A percentile compares a stretch with the other conserved stretches of the same genome.
These are phyloP conservation scores for Microsporum audouinii DNA, from an alignment of 2,329 filamentous ascomycete species.

Conservation along the genomic window DNA sequence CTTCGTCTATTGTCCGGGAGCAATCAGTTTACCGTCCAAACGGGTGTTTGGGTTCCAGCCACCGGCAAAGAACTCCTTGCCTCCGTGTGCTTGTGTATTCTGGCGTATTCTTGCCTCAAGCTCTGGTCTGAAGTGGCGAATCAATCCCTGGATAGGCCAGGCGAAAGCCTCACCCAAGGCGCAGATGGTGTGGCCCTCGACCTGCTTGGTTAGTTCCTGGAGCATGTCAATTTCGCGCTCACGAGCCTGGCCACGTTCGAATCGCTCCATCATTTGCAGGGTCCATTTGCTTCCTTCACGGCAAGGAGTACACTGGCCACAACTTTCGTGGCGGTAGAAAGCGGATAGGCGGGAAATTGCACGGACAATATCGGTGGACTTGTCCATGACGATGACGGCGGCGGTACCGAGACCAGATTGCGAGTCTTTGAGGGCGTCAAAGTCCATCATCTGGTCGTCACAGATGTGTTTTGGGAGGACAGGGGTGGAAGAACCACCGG, in stretches of 20 bases:
- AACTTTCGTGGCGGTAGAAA: slow-evolving; percentile 98
- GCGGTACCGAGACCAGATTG: slow-evolving; percentile 96
- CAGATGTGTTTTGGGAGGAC: slow-evolving; percentile 83
- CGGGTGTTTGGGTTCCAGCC: slow-evolving; percentile 70
- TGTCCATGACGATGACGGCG: slow-evolving; percentile 98
- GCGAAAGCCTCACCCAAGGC: slow-evolving; percentile 95
- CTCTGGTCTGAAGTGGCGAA: slow-evolving; percentile 95
- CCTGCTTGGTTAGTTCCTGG: slow-evolving; percentile 97
- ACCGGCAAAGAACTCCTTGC: slow-evolving; percentile 60
- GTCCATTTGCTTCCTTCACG: slow-evolving; percentile 99
- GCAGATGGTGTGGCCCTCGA: slow-evolving; percentile 98
- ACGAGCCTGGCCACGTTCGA: slow-evolving; percentile 80
- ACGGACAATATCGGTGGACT: slow-evolving; percentile 89
- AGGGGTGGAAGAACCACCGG: slow-evolving; percentile 90
- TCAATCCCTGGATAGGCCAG: slow-evolving; percentile 96
- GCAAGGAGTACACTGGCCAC: slow-evolving; percentile 98
- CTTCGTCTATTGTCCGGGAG: slow-evolving; percentile 66
- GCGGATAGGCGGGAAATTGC: slow-evolving; percentile 85
- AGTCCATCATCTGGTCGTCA: slow-evolving; percentile 97
- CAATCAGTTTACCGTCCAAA: slow-evolving; percentile 70
- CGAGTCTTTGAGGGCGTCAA: slow-evolving; percentile 93
- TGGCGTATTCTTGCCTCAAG: slow-evolving; percentile 81
- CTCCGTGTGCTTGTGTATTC: slow-evolving; percentile 58
- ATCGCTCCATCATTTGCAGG: slow-evolving; percentile 95
- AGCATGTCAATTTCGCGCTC: slow-evolving; percentile 98